Base-by-base conservation (phyloP, 176 grass and related monocot species). In the Raddia distichophylla region DNA sequence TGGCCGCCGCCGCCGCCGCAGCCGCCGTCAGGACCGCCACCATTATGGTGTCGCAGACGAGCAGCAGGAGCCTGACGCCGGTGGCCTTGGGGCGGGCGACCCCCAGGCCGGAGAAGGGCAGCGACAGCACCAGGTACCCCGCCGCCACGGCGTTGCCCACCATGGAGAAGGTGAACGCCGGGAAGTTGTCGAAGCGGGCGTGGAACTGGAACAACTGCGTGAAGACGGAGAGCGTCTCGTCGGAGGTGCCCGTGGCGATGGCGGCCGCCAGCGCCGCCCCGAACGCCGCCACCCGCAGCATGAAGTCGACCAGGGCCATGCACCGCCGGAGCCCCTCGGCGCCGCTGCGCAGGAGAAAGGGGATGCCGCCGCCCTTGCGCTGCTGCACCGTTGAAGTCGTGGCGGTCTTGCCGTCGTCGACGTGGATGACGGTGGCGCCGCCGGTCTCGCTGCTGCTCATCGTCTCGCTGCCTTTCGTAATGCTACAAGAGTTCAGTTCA, bases 161-260 rank as follows among this genome's bases (percentile, higher is more conserved):
- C 47, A 94, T 7, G 65, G 94, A 91, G 81, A 94, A 98, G 76
- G 19, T 79, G 77, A 97, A 87, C 0, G 90, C 92, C 3, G 90
- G 90, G 76, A 97, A 94, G 83, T 97, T 92, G 64, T 89, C 79
- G 81, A 82, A 97, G 58, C 91, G 73, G 12, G 92, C 92, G 16
- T 79, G 92, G 74, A 97, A 97, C 88, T 97, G 90, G 81, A 93
- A 91, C 76, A 73, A 81, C 69, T 91, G 60, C n/a, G 95, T 98
- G 95, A 94, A 92, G 60, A 98, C 87, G 43, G 90, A 88, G 1
- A 94, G 86, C 5, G 74, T 85, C 87, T 94, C 90, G 54, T 91
- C 60, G 27, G 92, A 79, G 5, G 92, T 98, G 22, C 81, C 95
- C 43, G 84, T 93, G 35, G 92, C 43, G 54, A 98, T 89, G 83